Percentiles rank a stretch among this genome's conserved stretches.
phyloP scores from a whole-genome alignment of 1,284 basidiomycete species.

The Gymnopus androsaceus region DNA sequence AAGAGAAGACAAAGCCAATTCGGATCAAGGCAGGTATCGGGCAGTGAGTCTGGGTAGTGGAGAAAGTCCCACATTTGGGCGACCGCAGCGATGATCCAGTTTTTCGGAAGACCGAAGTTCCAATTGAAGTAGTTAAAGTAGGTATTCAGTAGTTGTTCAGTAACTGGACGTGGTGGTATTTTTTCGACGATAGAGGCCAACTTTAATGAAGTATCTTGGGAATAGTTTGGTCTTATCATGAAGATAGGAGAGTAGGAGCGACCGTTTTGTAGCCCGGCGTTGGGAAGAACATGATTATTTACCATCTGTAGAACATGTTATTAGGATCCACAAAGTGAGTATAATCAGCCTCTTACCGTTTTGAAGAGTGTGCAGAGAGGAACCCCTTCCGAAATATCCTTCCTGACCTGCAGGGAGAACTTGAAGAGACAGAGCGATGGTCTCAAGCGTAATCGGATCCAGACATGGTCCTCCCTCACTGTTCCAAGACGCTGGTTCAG shows the following conservation, averaged over 20 bases:
- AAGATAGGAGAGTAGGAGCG: not conserved
- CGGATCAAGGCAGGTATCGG: conserved; percentile 42
- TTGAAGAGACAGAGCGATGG: not conserved
- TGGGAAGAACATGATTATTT: not conserved
- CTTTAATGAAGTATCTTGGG: not conserved
- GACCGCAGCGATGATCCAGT: conserved; percentile 45
- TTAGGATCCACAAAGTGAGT: conserved; percentile 30
- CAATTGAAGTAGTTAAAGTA: conserved; percentile 52
- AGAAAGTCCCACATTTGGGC: conserved; percentile 47
- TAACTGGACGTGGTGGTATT: conserved; percentile 27
- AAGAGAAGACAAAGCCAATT: conserved; percentile 54
- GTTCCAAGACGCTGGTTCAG: conserved; percentile 21
- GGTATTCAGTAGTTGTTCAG: conserved; percentile 31
- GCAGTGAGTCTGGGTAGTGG: conserved; percentile 32
- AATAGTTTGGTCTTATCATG: not conserved
- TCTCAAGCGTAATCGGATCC: not conserved
- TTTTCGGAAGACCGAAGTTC: conserved; percentile 51
- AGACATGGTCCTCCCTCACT: conserved; percentile 13
- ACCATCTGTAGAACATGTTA: conserved; percentile 20
- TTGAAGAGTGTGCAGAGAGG: not conserved
- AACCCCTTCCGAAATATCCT: not conserved
- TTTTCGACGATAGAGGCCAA: conserved; percentile 23
- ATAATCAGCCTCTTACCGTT: not conserved
- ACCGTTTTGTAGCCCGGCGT: not conserved
- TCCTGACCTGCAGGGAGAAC: not conserved